A percentile compares a stretch with the other conserved stretches of the same genome.
phyloP scores from a whole-genome alignment of 805 yeast species.

The Dipodascopsis uninucleata region DNA sequence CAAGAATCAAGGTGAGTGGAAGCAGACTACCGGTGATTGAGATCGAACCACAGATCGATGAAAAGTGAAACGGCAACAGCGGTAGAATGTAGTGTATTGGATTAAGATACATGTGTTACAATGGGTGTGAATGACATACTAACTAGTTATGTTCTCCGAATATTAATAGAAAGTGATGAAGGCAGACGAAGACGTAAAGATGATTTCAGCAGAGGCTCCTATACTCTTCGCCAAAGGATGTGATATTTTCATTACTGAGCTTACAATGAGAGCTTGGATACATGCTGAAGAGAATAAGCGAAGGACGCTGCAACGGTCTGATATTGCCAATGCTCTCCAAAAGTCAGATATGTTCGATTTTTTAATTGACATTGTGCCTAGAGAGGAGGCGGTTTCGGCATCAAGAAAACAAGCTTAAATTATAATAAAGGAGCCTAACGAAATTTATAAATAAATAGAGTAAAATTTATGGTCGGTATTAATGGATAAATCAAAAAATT shows the following conservation, averaged over 20 bases:
- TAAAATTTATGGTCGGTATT: no score
- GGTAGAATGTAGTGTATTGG: no score
- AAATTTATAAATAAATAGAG: no score
- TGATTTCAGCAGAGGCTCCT: constrained; percentile 99
- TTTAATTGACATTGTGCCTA: constrained; percentile 90
- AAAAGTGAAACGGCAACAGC: no score
- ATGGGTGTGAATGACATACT: no score
- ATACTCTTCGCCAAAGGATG: constrained; percentile 96
- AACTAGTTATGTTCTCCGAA: no score
- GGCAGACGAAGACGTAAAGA: constrained; percentile 63
- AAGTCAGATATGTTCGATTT: constrained; percentile 97
- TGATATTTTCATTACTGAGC: constrained; percentile 92
- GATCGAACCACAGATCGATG: no score
- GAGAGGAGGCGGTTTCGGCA: constrained; percentile 57
- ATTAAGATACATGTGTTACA: no score
- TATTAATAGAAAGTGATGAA: constrained; percentile 28
- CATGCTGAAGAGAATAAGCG: constrained; percentile 96
- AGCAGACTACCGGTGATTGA: no score
- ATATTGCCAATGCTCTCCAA: constrained; percentile 91
- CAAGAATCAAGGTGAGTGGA: constrained; percentile 79
- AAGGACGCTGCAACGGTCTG: constrained; percentile 88
- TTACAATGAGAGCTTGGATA: constrained; percentile 98
- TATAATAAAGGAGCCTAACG: no score
- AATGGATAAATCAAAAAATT: no score
- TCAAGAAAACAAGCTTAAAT: constrained; percentile 18